phyloP scores from a whole-genome alignment of 2,329 filamentous ascomycete genomes.

The Chaetomium strumarium region DNA sequence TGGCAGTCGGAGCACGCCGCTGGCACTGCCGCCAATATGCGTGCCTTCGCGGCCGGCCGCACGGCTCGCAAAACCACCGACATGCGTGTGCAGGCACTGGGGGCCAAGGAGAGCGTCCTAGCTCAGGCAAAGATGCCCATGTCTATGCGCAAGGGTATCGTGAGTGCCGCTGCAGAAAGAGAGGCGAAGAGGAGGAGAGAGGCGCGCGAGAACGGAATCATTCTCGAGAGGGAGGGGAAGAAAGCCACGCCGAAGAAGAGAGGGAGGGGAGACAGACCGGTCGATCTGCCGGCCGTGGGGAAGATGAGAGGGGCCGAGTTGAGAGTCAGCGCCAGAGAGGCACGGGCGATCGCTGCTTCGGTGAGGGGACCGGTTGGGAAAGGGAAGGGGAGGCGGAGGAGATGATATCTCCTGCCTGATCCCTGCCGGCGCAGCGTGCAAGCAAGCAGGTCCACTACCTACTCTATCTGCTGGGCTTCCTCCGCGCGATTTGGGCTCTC shows the following conservation, averaged over 20 bases:
- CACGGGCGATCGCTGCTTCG: constrained; percentile 56
- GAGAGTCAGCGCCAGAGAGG: constrained; percentile 70
- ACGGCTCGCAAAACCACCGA: constrained; percentile 78
- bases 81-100: constrained; percentile 73
- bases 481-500: no score
- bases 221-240: constrained; percentile 57
- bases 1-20: constrained; percentile 34
- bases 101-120: constrained; percentile 68
- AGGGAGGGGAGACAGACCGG: constrained; percentile 46
- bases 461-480: no score
- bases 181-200: constrained; percentile 70
- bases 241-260: constrained; percentile 39
- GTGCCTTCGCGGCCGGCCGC: constrained; percentile 52
- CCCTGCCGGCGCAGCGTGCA: neutral
- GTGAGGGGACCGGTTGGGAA: constrained; percentile 26
- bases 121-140: constrained; percentile 86
- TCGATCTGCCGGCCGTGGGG: constrained; percentile 75
- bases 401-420: constrained; percentile 25
- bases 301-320: constrained; percentile 74
- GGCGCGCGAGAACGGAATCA: constrained; percentile 83
- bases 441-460: constrained; percentile 16
- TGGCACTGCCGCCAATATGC: constrained; percentile 32
- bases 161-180: constrained; percentile 54
- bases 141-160: constrained; percentile 78
- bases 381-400: constrained; percentile 30